These are phyloP conservation scores for Limonomyces culmigenus DNA, from an alignment of 1,284 basidiomycete genomes.

Conservation along the genomic window DNA sequence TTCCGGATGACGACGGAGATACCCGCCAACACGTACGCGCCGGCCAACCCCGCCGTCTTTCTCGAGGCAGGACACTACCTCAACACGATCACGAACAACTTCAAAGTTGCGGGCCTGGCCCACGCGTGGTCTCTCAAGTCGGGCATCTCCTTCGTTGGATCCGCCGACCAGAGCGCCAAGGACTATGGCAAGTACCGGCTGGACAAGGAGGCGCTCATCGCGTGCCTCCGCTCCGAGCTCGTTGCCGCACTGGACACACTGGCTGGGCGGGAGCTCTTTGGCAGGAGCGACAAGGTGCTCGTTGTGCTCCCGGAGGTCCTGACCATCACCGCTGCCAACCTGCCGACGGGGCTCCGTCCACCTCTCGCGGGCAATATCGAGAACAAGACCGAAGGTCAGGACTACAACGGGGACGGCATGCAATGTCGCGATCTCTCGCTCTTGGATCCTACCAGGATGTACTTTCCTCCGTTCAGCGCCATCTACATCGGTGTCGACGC, in stretches of 20 bases:
- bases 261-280: neutral
- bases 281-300: neutral
- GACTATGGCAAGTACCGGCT: neutral
- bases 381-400: neutral
- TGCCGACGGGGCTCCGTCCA: neutral
- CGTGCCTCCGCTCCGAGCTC: neutral
- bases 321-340: neutral
- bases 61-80: too few species aligned
- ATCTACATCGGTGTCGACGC: neutral
- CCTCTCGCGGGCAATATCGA: neutral
- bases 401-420: neutral
- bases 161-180: neutral
- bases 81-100: too few species aligned
- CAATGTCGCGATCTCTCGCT: neutral
- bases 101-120: neutral
- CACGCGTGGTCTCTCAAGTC: neutral
- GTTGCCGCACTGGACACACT: neutral
- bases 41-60: too few species aligned
- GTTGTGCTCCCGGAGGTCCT: neutral
- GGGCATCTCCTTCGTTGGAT: neutral
- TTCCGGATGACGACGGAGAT: neutral
- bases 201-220: neutral
- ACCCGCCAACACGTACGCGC: neutral
- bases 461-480: neutral
- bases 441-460: neutral